phyloP scores from a whole-genome alignment of 331 rosid genomes.

The Phaseolus coccineus region DNA sequence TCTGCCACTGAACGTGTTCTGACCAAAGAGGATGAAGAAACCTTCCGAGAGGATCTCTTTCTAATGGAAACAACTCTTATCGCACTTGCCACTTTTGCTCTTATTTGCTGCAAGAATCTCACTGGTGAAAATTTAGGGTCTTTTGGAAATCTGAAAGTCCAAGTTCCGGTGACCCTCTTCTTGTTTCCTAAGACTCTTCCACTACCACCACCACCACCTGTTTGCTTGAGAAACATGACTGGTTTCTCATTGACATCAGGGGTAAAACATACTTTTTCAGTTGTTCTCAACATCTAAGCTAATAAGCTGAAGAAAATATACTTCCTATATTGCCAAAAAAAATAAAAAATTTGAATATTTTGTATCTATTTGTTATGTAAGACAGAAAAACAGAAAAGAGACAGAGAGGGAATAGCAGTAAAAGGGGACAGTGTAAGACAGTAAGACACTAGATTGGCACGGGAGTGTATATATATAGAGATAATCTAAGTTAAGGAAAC shows the following conservation, averaged over 20 bases:
- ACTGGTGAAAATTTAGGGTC: constrained; percentile 49
- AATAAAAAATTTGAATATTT: not conserved
- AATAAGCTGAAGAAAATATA: not conserved
- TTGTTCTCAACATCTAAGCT: constrained; percentile 20
- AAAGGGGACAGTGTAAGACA: constrained; percentile 13
- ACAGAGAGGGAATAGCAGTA: constrained; percentile 25
- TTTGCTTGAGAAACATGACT: constrained; percentile 31
- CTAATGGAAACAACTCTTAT: constrained; percentile 53
- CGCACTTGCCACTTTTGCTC: constrained; percentile 61
- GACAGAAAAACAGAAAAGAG: constrained; percentile 23
- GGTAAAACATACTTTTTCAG: constrained; percentile 19
- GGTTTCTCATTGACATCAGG: constrained; percentile 24
- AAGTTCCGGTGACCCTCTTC: constrained; percentile 44
- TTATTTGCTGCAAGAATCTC: constrained; percentile 57
- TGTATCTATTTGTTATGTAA: not conserved
- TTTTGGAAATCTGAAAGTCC: constrained; percentile 45
- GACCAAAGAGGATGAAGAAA: constrained; percentile 64
- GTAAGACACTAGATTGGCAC: constrained; percentile 5
- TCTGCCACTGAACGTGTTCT: constrained; percentile 71
- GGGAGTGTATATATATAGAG: constrained; percentile 42
- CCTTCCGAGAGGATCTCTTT: constrained; percentile 67
- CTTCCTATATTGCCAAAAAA: not conserved
- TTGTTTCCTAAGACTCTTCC: constrained; percentile 39
- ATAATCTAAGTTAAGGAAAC: constrained; percentile 31
- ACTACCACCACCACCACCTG: not conserved